These are phyloP conservation scores for Arctium lappa DNA, from an alignment of 129 eudicot species.

Conservation along the genomic window DNA sequence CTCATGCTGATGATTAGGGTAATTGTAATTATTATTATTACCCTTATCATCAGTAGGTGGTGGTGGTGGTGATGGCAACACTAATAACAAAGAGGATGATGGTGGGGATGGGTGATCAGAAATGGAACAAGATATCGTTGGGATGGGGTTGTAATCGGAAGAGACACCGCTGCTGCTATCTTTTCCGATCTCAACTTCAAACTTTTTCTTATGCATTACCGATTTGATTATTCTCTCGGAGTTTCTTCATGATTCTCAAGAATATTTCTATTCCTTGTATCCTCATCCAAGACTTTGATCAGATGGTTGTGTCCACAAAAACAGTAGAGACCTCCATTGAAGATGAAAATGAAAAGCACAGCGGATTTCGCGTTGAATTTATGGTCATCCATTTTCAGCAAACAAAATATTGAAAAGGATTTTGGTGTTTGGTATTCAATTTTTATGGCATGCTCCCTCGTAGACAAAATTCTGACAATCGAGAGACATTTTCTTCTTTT, in stretches of 20 bases:
- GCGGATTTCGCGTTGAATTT: conserved; percentile 30
- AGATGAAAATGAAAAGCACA: conserved; percentile 8
- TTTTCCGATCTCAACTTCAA: conserved; percentile 65
- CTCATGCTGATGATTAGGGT: conserved; percentile 20
- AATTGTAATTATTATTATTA: neutral
- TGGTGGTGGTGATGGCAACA: conserved; percentile 4
- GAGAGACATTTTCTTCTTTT: too few species aligned
- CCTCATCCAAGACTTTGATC: conserved; percentile 16
- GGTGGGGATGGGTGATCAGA: conserved; percentile 4
- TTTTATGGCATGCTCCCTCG: too few species aligned
- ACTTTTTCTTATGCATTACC: conserved; percentile 72
- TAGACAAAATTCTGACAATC: too few species aligned
- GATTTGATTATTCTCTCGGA: neutral
- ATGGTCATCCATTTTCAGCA: conserved; percentile 19
- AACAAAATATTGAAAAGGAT: too few species aligned
- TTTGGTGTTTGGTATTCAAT: too few species aligned
- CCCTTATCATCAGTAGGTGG: neutral
- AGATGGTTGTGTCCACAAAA: conserved; percentile 1
- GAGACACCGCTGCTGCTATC: conserved; percentile 68
- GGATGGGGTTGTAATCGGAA: conserved; percentile 63
- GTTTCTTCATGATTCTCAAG: neutral
- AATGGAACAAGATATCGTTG: neutral
- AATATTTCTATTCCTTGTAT: neutral
- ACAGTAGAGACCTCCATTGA: conserved; percentile 11
- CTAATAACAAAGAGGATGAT: conserved; percentile 3